These are phyloP conservation scores for Trichosporon asahii DNA, from an alignment of 1,284 basidiomycete genomes.

Conservation along the genomic window DNA sequence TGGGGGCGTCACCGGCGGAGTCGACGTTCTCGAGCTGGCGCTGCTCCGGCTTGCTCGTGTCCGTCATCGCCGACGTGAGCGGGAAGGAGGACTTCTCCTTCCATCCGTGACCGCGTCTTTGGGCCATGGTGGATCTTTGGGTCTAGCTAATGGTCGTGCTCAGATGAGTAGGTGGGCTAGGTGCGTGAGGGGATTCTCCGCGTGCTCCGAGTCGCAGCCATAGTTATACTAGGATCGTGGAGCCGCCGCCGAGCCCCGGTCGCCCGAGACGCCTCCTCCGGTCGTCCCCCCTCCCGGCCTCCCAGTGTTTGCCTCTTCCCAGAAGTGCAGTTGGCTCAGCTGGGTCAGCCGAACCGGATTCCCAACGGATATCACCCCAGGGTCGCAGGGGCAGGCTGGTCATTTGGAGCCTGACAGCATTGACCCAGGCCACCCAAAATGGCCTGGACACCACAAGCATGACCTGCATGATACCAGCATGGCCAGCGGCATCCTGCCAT, in stretches of 20 bases:
- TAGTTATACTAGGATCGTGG: not conserved
- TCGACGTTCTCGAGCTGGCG: conserved; percentile 21
- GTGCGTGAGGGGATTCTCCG: not conserved
- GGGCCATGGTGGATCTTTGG: not conserved
- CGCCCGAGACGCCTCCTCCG: not conserved
- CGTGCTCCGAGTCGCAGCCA: not conserved
- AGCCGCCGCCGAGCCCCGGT: not conserved
- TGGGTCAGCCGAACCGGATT: not conserved
- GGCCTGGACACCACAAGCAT: not conserved
- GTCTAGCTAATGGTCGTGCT: not conserved
- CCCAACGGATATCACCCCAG: not conserved
- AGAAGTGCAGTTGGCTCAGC: not conserved
- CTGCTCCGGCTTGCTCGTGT: conserved; percentile 27
- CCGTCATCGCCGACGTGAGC: conserved; percentile 32
- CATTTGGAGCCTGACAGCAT: not conserved
- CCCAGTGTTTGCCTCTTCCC: not conserved
- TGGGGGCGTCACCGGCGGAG: not conserved
- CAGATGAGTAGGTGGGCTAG: not conserved
- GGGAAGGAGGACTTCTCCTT: conserved; percentile 28
- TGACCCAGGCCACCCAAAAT: too few species aligned
- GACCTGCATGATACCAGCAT: not conserved
- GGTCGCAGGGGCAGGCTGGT: not conserved
- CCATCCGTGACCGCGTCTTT: conserved; percentile 27
- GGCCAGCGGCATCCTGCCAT: not conserved
- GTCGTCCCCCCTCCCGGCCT: not conserved